Evolutionary conservation across 371 early-diverging fungal species (phyloP).

Genomic region (Mucor piriformis): DNA sequence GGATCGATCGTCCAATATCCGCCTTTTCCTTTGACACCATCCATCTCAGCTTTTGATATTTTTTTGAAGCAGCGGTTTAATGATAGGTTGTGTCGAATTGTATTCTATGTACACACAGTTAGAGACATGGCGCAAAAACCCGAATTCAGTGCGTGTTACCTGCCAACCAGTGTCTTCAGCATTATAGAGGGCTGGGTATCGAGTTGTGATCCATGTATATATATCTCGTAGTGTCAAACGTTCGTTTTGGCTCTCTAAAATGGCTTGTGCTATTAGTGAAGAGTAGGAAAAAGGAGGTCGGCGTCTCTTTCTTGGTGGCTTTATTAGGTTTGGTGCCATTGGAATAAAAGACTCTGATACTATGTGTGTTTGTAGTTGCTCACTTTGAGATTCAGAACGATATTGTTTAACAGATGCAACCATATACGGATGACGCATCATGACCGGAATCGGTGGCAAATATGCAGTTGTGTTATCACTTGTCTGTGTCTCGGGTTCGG

Average conservation of each 20-base stretch:
- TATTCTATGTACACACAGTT: constrained; percentile 53
- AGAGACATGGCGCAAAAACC: not conserved
- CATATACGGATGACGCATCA: constrained; percentile 42
- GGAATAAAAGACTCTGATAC: constrained; percentile 56
- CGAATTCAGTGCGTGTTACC: constrained; percentile 26
- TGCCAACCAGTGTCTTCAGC: constrained; percentile 75
- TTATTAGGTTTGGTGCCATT: constrained; percentile 43
- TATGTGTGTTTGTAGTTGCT: constrained; percentile 47
- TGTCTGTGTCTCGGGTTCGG: too few relatives aligned
- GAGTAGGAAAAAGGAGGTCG: constrained; percentile 81
- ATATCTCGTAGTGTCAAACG: constrained; percentile 73
- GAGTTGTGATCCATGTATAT: constrained; percentile 70
- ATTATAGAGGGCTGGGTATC: constrained; percentile 73
- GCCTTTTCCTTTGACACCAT: constrained; percentile 54
- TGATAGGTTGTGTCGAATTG: constrained; percentile 81
- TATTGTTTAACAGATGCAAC: constrained; percentile 46
- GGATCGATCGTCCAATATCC: constrained; percentile 65
- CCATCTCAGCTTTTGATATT: constrained; percentile 59
- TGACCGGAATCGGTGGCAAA: constrained; percentile 50
- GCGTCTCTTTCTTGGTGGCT: constrained; percentile 55
- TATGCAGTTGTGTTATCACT: constrained; percentile 5
- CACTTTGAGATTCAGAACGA: constrained; percentile 40
- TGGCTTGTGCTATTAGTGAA: constrained; percentile 75
- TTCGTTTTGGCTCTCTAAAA: constrained; percentile 55
- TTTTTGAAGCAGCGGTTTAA: constrained; percentile 76